These are phyloP conservation scores for Asterochloris erici DNA, from an alignment of 139 green algal genomes.

Conservation along the genomic window DNA sequence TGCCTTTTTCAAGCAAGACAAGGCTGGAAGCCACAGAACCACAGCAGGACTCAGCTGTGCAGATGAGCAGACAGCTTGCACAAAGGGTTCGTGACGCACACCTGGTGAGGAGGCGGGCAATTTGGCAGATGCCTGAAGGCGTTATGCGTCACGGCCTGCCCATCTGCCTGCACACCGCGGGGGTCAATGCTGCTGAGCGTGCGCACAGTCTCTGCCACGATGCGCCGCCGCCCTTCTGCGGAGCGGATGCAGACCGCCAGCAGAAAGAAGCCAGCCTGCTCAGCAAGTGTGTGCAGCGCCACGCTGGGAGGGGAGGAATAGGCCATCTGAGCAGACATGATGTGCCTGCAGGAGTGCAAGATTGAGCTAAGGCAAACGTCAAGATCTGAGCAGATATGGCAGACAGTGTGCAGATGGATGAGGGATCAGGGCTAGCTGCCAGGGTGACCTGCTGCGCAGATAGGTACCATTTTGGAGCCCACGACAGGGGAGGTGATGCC, in stretches of 20 bases:
- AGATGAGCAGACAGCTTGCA: background rate
- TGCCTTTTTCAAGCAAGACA: no score
- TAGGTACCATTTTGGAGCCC: no score
- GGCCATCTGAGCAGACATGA: constrained; percentile 67
- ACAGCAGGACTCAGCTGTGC: background rate
- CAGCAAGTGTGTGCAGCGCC: constrained; percentile 24
- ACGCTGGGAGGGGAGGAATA: constrained; percentile 6
- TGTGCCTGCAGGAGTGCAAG: constrained; percentile 21
- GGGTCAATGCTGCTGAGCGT: constrained; percentile 37
- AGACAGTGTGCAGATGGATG: no score
- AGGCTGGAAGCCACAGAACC: no score
- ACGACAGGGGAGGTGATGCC: no score
- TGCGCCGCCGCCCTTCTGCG: constrained; percentile 68
- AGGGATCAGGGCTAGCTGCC: no score
- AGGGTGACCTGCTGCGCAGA: no score
- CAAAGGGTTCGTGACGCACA: background rate
- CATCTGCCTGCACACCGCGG: constrained; percentile 2
- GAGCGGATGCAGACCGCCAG: constrained; percentile 70
- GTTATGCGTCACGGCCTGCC: constrained; percentile 4
- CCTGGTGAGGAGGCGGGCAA: constrained; percentile 43
- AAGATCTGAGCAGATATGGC: no score
- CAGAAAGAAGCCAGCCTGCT: constrained; percentile 48
- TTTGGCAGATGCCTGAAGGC: constrained; percentile 33
- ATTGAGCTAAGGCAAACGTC: no score
- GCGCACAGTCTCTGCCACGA: constrained; percentile 69